phyloP scores from a whole-genome alignment of 768 basidiomycete species.

The Suillus cothurnatus region DNA sequence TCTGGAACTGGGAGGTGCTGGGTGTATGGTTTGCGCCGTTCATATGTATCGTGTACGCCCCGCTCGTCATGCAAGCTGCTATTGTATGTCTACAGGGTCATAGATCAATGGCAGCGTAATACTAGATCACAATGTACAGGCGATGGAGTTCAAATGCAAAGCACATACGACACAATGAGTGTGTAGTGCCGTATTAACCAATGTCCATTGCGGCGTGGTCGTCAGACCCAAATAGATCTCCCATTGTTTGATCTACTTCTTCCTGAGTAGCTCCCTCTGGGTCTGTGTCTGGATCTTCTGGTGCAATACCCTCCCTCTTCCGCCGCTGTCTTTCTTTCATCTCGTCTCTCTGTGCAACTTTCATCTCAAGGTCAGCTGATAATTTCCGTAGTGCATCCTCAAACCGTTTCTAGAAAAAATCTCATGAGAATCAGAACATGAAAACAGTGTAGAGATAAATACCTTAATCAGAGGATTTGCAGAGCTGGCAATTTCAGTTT shows the following conservation, averaged over 20 bases:
- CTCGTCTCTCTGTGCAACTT: constrained; percentile 76
- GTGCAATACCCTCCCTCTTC: constrained; percentile 64
- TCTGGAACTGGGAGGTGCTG: constrained; percentile 81
- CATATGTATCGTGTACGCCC: constrained; percentile 75
- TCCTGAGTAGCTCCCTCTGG: constrained; percentile 41
- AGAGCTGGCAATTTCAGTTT: constrained; percentile 77
- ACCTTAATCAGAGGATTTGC: constrained; percentile 89
- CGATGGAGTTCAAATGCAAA: neutral
- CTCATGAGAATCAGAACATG: neutral
- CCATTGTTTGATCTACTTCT: constrained; percentile 33
- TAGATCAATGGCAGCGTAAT: constrained; percentile 1
- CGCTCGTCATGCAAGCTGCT: constrained; percentile 71
- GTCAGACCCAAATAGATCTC: constrained; percentile 51
- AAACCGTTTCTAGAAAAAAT: constrained; percentile 74
- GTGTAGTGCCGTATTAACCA: constrained; percentile 18
- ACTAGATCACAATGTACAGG: neutral
- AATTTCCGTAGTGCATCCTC: constrained; percentile 92
- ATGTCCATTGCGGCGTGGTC: constrained; percentile 40
- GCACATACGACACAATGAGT: neutral
- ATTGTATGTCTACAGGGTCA: constrained; percentile 49
- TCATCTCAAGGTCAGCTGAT: constrained; percentile 83
- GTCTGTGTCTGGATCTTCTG: constrained; percentile 42
- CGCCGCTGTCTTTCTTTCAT: constrained; percentile 74
- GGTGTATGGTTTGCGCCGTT: constrained; percentile 86
- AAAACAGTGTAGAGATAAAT: constrained; percentile 4